A percentile compares a stretch with the other conserved stretches of the same genome.
Conservation (phyloP, 768 basidiomycete species). For the Tephrocybe sp. region DNA sequence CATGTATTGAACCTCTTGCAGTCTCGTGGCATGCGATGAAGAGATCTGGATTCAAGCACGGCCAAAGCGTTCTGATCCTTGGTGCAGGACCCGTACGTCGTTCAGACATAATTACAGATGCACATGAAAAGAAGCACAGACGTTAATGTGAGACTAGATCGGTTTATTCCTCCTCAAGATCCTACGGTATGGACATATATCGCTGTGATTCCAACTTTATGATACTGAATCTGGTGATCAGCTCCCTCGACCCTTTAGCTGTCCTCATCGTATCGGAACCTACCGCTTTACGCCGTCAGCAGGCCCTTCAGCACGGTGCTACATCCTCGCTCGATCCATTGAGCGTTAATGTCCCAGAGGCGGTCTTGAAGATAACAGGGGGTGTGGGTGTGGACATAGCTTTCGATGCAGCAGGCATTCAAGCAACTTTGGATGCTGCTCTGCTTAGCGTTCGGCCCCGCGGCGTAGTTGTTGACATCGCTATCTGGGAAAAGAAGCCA, state of each 20-base stretch:
- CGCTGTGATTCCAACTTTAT: background rate
- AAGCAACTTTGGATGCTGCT: slow-evolving; percentile 33
- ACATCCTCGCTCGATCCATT: slow-evolving; percentile 34
- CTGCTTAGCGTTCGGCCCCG: slow-evolving; percentile 32
- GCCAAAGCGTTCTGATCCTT: slow-evolving; percentile 36
- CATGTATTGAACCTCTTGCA: slow-evolving; percentile 44
- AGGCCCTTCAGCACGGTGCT: slow-evolving; percentile 35
- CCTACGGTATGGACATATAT: slow-evolving; percentile 23
- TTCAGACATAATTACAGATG: background rate
- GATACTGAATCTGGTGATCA: slow-evolving; percentile 3
- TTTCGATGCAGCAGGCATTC: slow-evolving; percentile 45
- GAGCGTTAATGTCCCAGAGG: slow-evolving; percentile 21
- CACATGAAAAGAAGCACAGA: background rate
- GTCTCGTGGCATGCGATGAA: slow-evolving; percentile 46
- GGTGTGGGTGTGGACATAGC: slow-evolving; percentile 39
- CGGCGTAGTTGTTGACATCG: slow-evolving; percentile 39
- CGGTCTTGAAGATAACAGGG: slow-evolving; percentile 24
- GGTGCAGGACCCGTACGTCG: slow-evolving; percentile 43
- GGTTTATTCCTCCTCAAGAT: slow-evolving; percentile 37
- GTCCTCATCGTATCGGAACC: slow-evolving; percentile 40
- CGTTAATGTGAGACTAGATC: slow-evolving; percentile 31
- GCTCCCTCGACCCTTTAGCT: slow-evolving; percentile 24
- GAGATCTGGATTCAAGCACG: slow-evolving; percentile 32
- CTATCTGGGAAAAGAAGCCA: slow-evolving; percentile 37
- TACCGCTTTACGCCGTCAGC: slow-evolving; percentile 31